Percentiles rank a stretch among this genome's conserved stretches.
These are phyloP conservation scores for Gyrodon lividus DNA, from an alignment of 768 basidiomycete species.

Conservation along the genomic window DNA sequence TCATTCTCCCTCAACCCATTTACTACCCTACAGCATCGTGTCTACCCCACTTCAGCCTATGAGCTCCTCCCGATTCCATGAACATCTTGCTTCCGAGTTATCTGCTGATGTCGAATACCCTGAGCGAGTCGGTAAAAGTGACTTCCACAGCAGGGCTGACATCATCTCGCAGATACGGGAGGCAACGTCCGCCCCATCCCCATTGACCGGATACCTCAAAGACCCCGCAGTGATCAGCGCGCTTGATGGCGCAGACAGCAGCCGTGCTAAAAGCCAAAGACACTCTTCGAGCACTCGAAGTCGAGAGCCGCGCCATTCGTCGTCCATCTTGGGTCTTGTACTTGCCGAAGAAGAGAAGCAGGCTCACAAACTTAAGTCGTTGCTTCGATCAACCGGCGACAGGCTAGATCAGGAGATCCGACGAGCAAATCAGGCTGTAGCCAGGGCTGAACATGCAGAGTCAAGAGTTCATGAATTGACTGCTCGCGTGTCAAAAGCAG, in stretches of 20 bases:
- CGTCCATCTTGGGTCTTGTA: conserved; percentile 42
- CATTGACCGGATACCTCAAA: conserved; percentile 43
- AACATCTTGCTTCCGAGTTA: conserved; percentile 26
- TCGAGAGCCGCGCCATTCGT: conserved; percentile 36
- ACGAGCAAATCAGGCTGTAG: conserved; percentile 49
- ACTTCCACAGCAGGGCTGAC: conserved; percentile 25
- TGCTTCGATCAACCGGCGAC: conserved; percentile 51
- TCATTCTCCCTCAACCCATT: conserved; percentile 9
- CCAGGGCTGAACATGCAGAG: conserved; percentile 54
- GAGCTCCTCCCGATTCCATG: conserved; percentile 30
- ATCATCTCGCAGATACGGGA: conserved; percentile 42
- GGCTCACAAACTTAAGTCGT: conserved; percentile 50
- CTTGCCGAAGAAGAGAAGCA: conserved; percentile 58
- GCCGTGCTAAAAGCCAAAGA: conserved; percentile 29
- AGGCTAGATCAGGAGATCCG: conserved; percentile 56
- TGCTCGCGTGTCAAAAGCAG: conserved; percentile 38
- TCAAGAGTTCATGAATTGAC: conserved; percentile 41
- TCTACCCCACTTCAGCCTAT: conserved; percentile 14
- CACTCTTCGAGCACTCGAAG: conserved; percentile 39
- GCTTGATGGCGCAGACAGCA: conserved; percentile 32
- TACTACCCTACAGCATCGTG: conserved; percentile 9
- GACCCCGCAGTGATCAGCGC: conserved; percentile 41
- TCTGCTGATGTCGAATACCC: conserved; percentile 16
- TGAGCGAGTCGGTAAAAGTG: conserved; percentile 3
- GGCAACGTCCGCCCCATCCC: conserved; percentile 44